These are phyloP conservation scores for Crithidia sp. DNA, from an alignment of 208 protist genomes.

Conservation along the genomic window DNA sequence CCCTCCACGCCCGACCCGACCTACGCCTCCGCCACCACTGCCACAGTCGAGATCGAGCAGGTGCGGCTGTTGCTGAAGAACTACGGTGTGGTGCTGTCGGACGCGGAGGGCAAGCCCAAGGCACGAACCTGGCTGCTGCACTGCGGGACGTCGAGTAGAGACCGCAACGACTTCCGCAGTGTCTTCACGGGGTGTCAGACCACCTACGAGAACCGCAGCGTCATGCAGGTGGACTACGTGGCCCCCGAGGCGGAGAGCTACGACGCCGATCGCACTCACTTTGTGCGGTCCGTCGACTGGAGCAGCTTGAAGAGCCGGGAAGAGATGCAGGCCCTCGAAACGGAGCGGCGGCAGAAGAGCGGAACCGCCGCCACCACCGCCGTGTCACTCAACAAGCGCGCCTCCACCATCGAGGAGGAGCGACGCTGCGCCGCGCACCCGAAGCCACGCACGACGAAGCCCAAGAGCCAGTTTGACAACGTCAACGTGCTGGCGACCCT, in stretches of 20 bases:
- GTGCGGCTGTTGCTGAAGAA: constrained; percentile 62
- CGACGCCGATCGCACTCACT: constrained; percentile 64
- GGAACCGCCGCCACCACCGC: neutral
- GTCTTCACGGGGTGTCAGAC: constrained; percentile 81
- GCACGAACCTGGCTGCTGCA: constrained; percentile 73
- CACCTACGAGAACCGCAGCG: constrained; percentile 48
- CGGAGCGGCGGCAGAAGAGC: constrained; percentile 20
- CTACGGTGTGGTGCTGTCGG: constrained; percentile 64
- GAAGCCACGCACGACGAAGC: constrained; percentile 63
- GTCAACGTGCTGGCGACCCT: constrained; percentile 62
- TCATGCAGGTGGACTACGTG: constrained; percentile 73
- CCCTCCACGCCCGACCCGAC: constrained; percentile 34
- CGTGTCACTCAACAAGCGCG: constrained; percentile 19
- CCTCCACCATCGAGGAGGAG: constrained; percentile 30
- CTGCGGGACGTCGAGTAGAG: constrained; percentile 36
- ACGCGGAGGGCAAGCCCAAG: constrained; percentile 54
- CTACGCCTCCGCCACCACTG: constrained; percentile 41
- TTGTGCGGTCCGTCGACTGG: constrained; percentile 74
- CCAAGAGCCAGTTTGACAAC: constrained; percentile 89
- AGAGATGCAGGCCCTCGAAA: constrained; percentile 40
- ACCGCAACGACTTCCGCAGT: constrained; percentile 68
- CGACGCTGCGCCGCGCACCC: constrained; percentile 12
- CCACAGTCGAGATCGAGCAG: constrained; percentile 51
- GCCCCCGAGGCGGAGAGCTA: constrained; percentile 59
- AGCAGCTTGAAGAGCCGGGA: constrained; percentile 49